Evolutionary conservation across 768 basidiomycete species (phyloP).

Genomic region (Hydnomerulius pinastri): DNA sequence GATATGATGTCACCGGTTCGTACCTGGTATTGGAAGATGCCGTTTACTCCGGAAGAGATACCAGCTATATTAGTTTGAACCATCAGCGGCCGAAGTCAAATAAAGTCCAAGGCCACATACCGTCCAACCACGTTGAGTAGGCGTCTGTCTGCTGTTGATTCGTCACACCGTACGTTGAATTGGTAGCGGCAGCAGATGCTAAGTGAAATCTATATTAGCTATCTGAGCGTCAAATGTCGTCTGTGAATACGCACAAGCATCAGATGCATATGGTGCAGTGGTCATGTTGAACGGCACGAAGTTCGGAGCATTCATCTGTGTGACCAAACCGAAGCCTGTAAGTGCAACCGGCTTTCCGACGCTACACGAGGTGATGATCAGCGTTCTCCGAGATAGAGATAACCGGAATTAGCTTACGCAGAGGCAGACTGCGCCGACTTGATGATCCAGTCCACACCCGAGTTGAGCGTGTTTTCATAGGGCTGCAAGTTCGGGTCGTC

Average conservation of each 20-base stretch:
- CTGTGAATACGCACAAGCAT: slow-evolving; percentile 24
- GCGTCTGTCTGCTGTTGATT: slow-evolving; percentile 52
- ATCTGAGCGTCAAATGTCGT: neutral
- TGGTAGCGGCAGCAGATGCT: slow-evolving; percentile 18
- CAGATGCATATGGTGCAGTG: slow-evolving; percentile 41
- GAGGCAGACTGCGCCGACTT: slow-evolving; percentile 45
- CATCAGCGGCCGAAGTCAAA: slow-evolving; percentile 4
- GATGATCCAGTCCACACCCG: slow-evolving; percentile 57
- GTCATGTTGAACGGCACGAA: slow-evolving; percentile 67
- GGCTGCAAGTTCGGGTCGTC: slow-evolving; percentile 49
- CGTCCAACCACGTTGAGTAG: slow-evolving; percentile 54
- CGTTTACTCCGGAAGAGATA: slow-evolving; percentile 36
- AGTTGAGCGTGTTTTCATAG: slow-evolving; percentile 53
- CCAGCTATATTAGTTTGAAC: slow-evolving; percentile 35
- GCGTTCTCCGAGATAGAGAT: neutral
- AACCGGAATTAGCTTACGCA: slow-evolving; percentile 39
- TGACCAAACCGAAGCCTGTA: slow-evolving; percentile 64
- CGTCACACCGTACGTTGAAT: slow-evolving; percentile 50
- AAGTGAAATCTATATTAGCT: neutral
- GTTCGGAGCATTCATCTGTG: slow-evolving; percentile 48
- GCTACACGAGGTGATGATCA: slow-evolving; percentile 32
- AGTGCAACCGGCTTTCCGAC: slow-evolving; percentile 56
- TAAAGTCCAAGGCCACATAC: slow-evolving; percentile 31
- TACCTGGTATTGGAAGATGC: slow-evolving; percentile 33
- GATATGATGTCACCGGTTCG: slow-evolving; percentile 2